Evolutionary conservation across 2,329 filamentous ascomycete genomes (phyloP), one percentile per base, ranked within the genome.

Genomic region (Lithohypha guttulata): DNA sequence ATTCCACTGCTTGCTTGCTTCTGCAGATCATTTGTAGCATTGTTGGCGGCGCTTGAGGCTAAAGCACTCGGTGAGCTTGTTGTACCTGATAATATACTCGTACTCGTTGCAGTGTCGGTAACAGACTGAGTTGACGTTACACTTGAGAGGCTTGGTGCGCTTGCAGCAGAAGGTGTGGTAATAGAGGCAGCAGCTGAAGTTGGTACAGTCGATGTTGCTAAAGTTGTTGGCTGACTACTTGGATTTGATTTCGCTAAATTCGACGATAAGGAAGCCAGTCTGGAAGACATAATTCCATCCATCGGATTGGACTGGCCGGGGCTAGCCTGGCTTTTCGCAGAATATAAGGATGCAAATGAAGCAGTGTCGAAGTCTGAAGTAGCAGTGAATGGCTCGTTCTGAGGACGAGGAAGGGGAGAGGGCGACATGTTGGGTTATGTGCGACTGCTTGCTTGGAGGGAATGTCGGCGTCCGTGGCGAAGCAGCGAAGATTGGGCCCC

Each of bases 1-100:
- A 52, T 40, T 20, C 47, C 46, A 27, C 42, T 43, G 26, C 48
- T 49, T 2, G 46, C 44, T 19, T 47, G 41, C 32, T 43, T 19
- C 2, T 42, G 42, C 11, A 48, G 4, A 31, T 31, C 26, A 17
- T 31, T 20, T 22, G 26, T 20, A 4, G 35, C 19, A 19, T 22
- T 39, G 27, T 22, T 39, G 9, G 35, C 35, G 5, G 35, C 35
- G 26, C 35, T 39, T 14, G 35, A 31, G 7, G 26, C 35, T 20
- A 23, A 30, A 10, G 35, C 10, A 11, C 7, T 28, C 13, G 35
- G 21, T 2, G 25, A 29, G n/a, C 20, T 22, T 4, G n/a, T 22
- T 13, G 33, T 20, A n/a, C n/a, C n/a, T n/a, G n/a, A n/a, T n/a
- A n/a, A n/a, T n/a, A n/a, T n/a, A n/a, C n/a, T n/a, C n/a, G n/a